Evolutionary conservation across 371 early-diverging fungal species (phyloP), one percentile per base, ranked within the genome.

Genomic region (Syncephalastrum racemosum): DNA sequence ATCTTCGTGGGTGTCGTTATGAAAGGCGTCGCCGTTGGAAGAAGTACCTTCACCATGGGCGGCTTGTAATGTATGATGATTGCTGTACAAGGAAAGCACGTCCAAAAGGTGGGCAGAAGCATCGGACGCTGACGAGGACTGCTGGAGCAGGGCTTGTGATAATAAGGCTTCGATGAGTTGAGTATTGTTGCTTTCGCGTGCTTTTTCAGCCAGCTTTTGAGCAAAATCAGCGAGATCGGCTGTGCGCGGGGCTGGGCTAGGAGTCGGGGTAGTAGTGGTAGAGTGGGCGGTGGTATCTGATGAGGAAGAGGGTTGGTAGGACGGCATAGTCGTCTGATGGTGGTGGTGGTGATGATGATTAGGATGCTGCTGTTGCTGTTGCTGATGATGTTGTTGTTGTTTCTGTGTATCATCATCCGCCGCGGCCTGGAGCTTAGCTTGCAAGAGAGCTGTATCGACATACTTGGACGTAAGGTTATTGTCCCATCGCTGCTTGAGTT

Each of bases 401-500:
- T 31, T 36, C 7, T 18, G 43, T 8, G 23, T 16, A 8, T 49
- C 40, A 24, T 54, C 42, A 24, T 55, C 50, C 13, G 58, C 62
- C 4, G 65, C 67, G 12, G 43, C 50, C 4, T 58, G 51, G 5
- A 70, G 64, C 39, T 77, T 76, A 25, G 54, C 68, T 41, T 64
- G 66, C 13, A 77, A 45, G 66, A 71, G 68, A 41, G 70, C 73
- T 42, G 63, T 68, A 57, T 73, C 77, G 13, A 77, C 77, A 23
- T 71, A 77, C 50, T 73, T 77, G 10, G 77, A 57, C 16, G 73
- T 69, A 10, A 77, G 43, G 31, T 68, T 66, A 50, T 77, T 70
- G 36, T 77, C 77, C 77, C 77, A 77, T 36, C 77, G 53, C 22
- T 77, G 77, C 43, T 77, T 77, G 23, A 77, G 54, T 41, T 77